Base-by-base conservation (phyloP, 2,329 filamentous ascomycete species). In the Claviceps capensis region DNA sequence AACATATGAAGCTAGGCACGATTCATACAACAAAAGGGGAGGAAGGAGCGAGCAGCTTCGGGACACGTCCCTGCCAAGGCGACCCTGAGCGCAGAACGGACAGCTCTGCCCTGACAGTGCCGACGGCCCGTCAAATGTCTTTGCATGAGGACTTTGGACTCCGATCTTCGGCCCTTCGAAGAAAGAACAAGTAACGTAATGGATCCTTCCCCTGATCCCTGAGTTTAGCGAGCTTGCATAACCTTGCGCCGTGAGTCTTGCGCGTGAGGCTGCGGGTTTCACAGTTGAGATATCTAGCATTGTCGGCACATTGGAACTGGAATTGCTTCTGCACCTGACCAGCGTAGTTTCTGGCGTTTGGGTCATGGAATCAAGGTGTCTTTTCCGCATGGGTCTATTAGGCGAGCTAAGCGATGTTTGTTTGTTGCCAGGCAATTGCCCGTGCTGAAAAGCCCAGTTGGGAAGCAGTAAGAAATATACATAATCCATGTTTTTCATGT, bases 101-200 rank as follows among this genome's bases (percentile, higher is more conserved):
- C 45, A 34, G 48, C 22, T 40, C 49, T 51, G 48, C n/a, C 19
- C 49, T 51, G 49, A 47, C 49, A 51, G 44, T 34, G 23, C 23
- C 7, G 7, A 42, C 49, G 46, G 49, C 42, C 49, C 49, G 49
- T 30, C 49, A 38, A 16, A 14, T 47, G 9, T 16, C 14, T 23
- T 14, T 13, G 5, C 19, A 26, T 44, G 16, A 42, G 47, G 9
- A 42, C 13, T 1, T 47, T 30, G n/a, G 22, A 11, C 45, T 47
- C 45, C 45, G 45, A 37, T 13, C 14, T 23, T 47, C 45, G 45
- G 45, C 13, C 17, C 45, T 47, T 6, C 17, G 11, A 19, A 36
- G 14, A n/a, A 8, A 14, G 42, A 26, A 19, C 23, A 19, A 22
- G 30, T 1, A 16, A 23, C 16, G 17, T 38, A 34, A 16, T 19